Conservation (phyloP, 2,329 filamentous ascomycete species). For the Colletotrichum sp. region DNA sequence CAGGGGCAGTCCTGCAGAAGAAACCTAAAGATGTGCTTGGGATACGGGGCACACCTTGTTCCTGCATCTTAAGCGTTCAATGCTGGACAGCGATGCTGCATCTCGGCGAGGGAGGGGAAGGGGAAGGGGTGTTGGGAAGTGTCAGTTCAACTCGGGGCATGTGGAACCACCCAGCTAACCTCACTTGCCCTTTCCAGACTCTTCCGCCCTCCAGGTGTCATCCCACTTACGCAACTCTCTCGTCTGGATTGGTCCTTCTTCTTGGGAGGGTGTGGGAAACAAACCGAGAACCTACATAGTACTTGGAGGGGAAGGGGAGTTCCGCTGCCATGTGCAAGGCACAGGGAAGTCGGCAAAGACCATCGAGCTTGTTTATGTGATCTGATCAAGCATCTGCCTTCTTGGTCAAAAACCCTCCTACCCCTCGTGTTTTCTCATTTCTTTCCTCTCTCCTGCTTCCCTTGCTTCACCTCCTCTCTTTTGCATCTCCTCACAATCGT, state of each 20-base stretch:
- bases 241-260: not conserved
- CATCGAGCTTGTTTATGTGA: not conserved
- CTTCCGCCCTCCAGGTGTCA: not conserved
- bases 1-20: not conserved
- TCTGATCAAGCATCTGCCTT: not conserved
- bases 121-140: not conserved
- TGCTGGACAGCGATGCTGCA: not conserved
- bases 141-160: not conserved
- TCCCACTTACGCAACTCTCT: not conserved
- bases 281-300: not conserved
- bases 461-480: not conserved
- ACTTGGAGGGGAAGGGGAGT: not conserved
- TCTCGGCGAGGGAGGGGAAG: not conserved
- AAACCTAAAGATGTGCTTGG: not conserved
- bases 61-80: not conserved
- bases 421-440: not conserved
- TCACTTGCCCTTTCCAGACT: constrained; percentile 3
- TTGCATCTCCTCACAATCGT: not conserved
- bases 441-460: not conserved
- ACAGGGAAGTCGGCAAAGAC: not conserved
- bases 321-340: not conserved
- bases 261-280: not conserved
- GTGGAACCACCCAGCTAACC: not conserved
- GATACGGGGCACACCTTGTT: constrained; percentile 11
- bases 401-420: not conserved